These are phyloP conservation scores for Ganoderma sinense DNA, from an alignment of 1,284 basidiomycete species.

Conservation along the genomic window DNA sequence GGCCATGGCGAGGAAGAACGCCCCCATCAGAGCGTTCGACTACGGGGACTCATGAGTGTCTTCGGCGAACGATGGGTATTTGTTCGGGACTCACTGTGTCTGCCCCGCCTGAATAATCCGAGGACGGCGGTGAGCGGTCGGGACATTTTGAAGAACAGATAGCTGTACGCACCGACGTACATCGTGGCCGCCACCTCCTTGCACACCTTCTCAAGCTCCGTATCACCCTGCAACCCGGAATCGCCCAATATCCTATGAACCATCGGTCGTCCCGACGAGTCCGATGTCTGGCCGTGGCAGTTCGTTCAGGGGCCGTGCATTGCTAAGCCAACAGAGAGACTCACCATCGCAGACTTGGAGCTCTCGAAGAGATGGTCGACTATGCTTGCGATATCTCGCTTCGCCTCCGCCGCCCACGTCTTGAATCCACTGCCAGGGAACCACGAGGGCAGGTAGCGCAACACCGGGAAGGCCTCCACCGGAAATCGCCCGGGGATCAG, in stretches of 20 bases:
- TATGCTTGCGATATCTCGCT: constrained; percentile 13
- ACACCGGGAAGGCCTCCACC: constrained; percentile 23
- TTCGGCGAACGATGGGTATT: too few species aligned
- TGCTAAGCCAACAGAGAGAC: too few species aligned
- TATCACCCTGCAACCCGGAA: constrained; percentile 11
- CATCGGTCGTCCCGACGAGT: constrained; percentile 11
- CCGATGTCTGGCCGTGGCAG: too few species aligned
- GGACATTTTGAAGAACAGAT: too few species aligned
- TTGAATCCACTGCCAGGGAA: constrained; percentile 24
- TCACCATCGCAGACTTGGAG: constrained; percentile 19
- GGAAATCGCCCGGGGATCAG: constrained; percentile 21
- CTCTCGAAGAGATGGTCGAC: constrained; percentile 21
- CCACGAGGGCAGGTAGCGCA: constrained; percentile 26
- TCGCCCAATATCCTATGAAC: constrained; percentile 10
- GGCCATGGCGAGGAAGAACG: constrained; percentile 41
- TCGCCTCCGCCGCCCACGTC: constrained; percentile 14
- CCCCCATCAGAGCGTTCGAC: constrained; percentile 12
- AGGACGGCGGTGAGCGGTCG: too few species aligned
- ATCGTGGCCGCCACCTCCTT: constrained; percentile 19
- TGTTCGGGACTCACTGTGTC: too few species aligned
- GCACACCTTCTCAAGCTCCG: not conserved
- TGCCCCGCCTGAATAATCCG: too few species aligned
- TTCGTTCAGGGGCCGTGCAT: too few species aligned
- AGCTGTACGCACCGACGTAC: constrained; percentile 19
- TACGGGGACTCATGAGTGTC: not conserved